These are phyloP conservation scores for Toxoplasma gondii DNA, from an alignment of 169 alveolate genomes.

Conservation along the genomic window DNA sequence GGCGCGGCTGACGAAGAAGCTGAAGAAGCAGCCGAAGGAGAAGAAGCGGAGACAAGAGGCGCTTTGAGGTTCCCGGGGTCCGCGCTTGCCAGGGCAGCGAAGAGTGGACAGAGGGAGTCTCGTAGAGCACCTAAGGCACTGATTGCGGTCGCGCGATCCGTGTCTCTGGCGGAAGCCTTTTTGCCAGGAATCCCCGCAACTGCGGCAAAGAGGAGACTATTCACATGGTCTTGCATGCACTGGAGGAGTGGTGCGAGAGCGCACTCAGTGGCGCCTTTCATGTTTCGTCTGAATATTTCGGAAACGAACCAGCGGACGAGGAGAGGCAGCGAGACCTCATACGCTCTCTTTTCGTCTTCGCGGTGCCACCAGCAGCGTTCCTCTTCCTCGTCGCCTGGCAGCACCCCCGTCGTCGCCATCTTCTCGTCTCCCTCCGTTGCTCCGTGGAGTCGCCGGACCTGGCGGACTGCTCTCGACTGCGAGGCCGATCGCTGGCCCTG, in stretches of 20 bases:
- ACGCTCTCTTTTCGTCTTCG: not conserved
- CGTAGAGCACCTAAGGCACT: no score
- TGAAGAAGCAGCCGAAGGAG: not conserved
- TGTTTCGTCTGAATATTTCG: not conserved
- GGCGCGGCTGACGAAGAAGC: not conserved
- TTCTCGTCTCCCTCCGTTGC: not conserved
- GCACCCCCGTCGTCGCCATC: not conserved
- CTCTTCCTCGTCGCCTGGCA: not conserved
- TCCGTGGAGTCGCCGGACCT: not conserved
- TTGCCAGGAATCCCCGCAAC: not conserved
- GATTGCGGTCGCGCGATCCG: no score
- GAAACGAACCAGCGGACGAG: not conserved
- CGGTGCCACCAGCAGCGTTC: not conserved
- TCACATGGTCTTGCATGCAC: not conserved
- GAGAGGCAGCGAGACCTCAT: not conserved
- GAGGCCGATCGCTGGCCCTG: not conserved
- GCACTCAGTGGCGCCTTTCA: not conserved
- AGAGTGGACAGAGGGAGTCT: not conserved
- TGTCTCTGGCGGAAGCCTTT: not conserved
- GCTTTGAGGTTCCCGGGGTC: not conserved
- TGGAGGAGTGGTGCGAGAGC: not conserved
- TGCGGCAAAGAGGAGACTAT: not conserved
- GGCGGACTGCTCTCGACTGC: no score
- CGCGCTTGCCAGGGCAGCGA: not conserved
- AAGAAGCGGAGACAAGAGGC: not conserved